These are phyloP conservation scores for Zasmidium angulare DNA, from an alignment of 2,329 filamentous ascomycete genomes.

Conservation along the genomic window DNA sequence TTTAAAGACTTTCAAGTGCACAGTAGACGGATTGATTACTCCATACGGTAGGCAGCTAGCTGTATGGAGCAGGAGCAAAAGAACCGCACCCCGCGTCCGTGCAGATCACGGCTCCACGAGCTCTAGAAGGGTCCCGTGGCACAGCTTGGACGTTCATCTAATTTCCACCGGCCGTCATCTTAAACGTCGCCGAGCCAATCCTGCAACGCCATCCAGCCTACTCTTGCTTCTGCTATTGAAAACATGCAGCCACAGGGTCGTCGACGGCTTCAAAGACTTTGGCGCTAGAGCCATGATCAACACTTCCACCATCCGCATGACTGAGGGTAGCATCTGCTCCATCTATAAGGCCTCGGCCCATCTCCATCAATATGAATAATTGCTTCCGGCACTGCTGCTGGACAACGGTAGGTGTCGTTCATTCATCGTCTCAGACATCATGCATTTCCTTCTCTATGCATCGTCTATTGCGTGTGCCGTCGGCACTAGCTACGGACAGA, in stretches of 20 bases:
- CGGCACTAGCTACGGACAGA: constrained; percentile 17
- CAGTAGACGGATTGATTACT: neutral
- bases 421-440: constrained; percentile 10
- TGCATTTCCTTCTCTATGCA: constrained; percentile 16
- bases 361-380: neutral
- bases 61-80: neutral
- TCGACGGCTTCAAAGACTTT: neutral
- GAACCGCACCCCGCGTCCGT: neutral
- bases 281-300: neutral
- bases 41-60: neutral
- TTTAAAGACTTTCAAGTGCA: neutral
- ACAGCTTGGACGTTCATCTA: neutral
- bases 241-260: neutral
- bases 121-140: neutral
- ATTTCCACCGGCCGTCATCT: neutral
- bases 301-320: neutral
- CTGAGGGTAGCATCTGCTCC: neutral
- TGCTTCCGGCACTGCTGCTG: neutral
- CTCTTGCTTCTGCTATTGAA: neutral
- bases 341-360: neutral
- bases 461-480: constrained; percentile 16
- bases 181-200: neutral
- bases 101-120: neutral
- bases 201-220: neutral
- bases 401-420: neutral